phyloP scores from a whole-genome alignment of 2,329 filamentous ascomycete species.

The Fusarium gaditjirri region DNA sequence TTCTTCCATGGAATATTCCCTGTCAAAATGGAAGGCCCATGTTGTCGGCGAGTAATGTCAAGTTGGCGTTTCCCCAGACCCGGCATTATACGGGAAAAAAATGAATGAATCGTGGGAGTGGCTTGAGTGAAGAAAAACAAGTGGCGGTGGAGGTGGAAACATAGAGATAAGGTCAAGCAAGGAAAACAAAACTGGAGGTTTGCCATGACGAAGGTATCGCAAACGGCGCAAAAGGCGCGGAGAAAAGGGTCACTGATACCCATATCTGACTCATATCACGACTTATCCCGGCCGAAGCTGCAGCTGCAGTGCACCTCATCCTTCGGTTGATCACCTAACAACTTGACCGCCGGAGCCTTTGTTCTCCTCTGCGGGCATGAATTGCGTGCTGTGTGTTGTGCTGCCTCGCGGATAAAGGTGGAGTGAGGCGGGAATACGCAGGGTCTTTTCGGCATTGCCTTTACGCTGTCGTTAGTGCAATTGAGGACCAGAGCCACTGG shows the following conservation, averaged over 20 bases:
- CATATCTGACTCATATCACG: slow-evolving; percentile 26
- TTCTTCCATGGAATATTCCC: slow-evolving; percentile 32
- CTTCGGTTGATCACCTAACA: slow-evolving; percentile 17
- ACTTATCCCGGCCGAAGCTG: slow-evolving; percentile 5
- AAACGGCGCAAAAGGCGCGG: slow-evolving; percentile 15
- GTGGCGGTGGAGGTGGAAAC: background rate
- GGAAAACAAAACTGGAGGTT: slow-evolving; percentile 2
- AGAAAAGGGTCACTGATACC: slow-evolving; percentile 16
- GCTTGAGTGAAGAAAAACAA: slow-evolving; percentile 6
- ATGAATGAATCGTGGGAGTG: slow-evolving; percentile 25
- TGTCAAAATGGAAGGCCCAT: slow-evolving; percentile 18
- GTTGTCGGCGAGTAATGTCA: slow-evolving; percentile 13
- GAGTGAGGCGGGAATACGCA: slow-evolving; percentile 32
- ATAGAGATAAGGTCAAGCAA: background rate
- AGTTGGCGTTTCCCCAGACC: slow-evolving; percentile 32
- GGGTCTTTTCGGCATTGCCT: slow-evolving; percentile 14
- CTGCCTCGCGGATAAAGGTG: slow-evolving; percentile 27
- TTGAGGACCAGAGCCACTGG: slow-evolving; percentile 9
- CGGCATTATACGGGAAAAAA: slow-evolving; percentile 22
- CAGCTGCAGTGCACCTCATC: slow-evolving; percentile 7
- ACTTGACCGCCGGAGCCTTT: slow-evolving; percentile 29
- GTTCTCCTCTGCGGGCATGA: background rate
- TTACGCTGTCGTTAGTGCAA: slow-evolving; percentile 11
- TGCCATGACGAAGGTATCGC: slow-evolving; percentile 16
- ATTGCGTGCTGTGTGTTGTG: slow-evolving; percentile 4